Conservation (phyloP, 2,329 filamentous ascomycete species). For the Chaetomium olivaceum region DNA sequence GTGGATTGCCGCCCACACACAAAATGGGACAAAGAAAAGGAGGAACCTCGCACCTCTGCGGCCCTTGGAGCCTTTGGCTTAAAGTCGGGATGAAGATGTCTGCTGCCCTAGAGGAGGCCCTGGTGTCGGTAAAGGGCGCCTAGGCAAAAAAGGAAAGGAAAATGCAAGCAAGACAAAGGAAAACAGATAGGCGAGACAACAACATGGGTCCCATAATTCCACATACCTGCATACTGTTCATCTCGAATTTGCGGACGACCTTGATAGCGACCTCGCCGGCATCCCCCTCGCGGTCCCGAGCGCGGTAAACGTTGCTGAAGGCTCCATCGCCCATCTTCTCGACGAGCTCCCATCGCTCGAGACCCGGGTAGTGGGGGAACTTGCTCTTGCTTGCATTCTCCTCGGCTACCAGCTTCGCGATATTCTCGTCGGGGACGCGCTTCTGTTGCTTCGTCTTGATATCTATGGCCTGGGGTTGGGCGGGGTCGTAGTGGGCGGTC, state of each 20-base stretch:
- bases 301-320: constrained; percentile 97
- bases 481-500: constrained; percentile 54
- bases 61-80: constrained; percentile 85
- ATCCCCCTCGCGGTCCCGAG: constrained; percentile 70
- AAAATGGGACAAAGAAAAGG: constrained; percentile 40
- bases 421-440: constrained; percentile 63
- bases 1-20: constrained; percentile 31
- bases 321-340: constrained; percentile 99
- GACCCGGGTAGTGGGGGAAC: constrained; percentile 80
- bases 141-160: constrained; percentile 28
- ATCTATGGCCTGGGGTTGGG: constrained; percentile 60
- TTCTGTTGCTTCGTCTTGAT: constrained; percentile 44
- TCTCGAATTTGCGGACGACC: constrained; percentile 97
- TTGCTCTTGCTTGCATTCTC: constrained; percentile 84
- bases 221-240: constrained; percentile 98
- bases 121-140: constrained; percentile 55
- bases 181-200: constrained; percentile 36
- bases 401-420: constrained; percentile 86
- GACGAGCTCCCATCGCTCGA: constrained; percentile 81
- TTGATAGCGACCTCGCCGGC: constrained; percentile 91
- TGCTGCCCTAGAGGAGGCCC: constrained; percentile 70
- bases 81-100: constrained; percentile 94
- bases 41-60: constrained; percentile 83
- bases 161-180: constrained; percentile 34
- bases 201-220: constrained; percentile 20